Base-by-base conservation (phyloP, 2,329 filamentous ascomycete species). In the Blastomyces parvus region DNA sequence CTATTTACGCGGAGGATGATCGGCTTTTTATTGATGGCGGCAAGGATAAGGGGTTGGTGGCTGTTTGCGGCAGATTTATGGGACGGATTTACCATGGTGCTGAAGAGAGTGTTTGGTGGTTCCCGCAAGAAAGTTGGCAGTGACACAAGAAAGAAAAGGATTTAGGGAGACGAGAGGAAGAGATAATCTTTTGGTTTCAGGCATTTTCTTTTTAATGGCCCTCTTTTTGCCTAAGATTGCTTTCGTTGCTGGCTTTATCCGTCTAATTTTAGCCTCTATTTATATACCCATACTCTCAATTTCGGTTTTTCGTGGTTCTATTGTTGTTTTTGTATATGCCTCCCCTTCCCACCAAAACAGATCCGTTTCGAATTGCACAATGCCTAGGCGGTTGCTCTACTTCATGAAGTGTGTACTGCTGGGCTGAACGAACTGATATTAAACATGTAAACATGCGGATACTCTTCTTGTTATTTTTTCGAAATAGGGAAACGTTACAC, bases 1-100 rank as follows among this genome's bases (percentile, higher is more conserved):
- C 71, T 77, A 1, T 88, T 87, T 69, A 77, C 79, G 30, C 75
- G 78, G 64, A 79, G 82, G 48, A 79, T 85, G 62, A 72, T 88
- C 1, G 73, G 74, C 50, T 66, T 86, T 64, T 57, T 88, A 33
- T 19, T 22, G 13, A 13, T 46, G 42, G n/a, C 58, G 40, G 30
- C 58, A 6, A 27, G 25, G 40, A 36, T 59, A 48, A 46, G 58
- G 42, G 58, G 58, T 19, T 59, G 58, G 58, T 46, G 25, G 58
- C 22, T 59, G 58, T 59, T 59, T 46, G 42, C 11, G 27, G 27
- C 8, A 14, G 58, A 59, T 59, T 17, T 59, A 36, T 46, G 40
- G 58, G 19, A 19, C 6, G 58, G 58, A 9, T 48, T 59, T 36
- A 17, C 4, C 9, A 33, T 46, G 58, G 42, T 48, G 19, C 2